Conservation (phyloP, 2,329 filamentous ascomycete genomes). For the Colletotrichum lini region DNA sequence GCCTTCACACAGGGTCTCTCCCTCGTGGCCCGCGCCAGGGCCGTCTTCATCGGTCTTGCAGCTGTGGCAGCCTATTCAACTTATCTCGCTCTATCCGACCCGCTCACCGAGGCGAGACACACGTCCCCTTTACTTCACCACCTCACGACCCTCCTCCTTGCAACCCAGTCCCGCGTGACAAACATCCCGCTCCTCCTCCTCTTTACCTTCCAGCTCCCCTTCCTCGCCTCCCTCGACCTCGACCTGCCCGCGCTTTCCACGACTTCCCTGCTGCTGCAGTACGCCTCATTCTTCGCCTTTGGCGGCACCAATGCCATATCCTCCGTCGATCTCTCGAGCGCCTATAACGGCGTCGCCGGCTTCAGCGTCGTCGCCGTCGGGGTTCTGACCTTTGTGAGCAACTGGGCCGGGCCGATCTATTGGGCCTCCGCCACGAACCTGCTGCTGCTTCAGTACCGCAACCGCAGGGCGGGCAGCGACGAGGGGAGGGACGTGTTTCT, state of each 20-base stretch:
- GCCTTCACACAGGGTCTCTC: slow-evolving; percentile 59
- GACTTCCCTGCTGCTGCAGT: slow-evolving; percentile 82
- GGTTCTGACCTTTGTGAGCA: slow-evolving; percentile 85
- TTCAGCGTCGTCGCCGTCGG: slow-evolving; percentile 90
- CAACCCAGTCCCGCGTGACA: slow-evolving; percentile 87
- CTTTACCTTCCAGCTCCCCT: slow-evolving; percentile 73
- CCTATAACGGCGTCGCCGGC: slow-evolving; percentile 89
- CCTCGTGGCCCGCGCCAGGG: slow-evolving; percentile 63
- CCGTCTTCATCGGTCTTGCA: slow-evolving; percentile 65
- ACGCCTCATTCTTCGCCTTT: slow-evolving; percentile 88
- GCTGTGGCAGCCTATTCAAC: slow-evolving; percentile 56
- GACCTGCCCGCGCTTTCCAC: slow-evolving; percentile 73
- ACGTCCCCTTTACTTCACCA: slow-evolving; percentile 71
- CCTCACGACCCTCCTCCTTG: slow-evolving; percentile 81
- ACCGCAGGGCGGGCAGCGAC: slow-evolving; percentile 48
- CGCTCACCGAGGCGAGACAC: slow-evolving; percentile 6
- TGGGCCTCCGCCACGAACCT: slow-evolving; percentile 80
- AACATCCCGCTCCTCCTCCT: slow-evolving; percentile 90
- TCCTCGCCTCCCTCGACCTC: slow-evolving; percentile 63
- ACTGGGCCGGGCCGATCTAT: slow-evolving; percentile 93
- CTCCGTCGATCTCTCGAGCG: slow-evolving; percentile 92
- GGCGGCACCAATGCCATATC: slow-evolving; percentile 96
- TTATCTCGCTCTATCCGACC: slow-evolving; percentile 53
- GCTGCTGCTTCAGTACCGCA: slow-evolving; percentile 62
- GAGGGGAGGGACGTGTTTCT: slow-evolving; percentile 50